Conservation (phyloP, 345 rosid species). For the Ricinus communis region DNA sequence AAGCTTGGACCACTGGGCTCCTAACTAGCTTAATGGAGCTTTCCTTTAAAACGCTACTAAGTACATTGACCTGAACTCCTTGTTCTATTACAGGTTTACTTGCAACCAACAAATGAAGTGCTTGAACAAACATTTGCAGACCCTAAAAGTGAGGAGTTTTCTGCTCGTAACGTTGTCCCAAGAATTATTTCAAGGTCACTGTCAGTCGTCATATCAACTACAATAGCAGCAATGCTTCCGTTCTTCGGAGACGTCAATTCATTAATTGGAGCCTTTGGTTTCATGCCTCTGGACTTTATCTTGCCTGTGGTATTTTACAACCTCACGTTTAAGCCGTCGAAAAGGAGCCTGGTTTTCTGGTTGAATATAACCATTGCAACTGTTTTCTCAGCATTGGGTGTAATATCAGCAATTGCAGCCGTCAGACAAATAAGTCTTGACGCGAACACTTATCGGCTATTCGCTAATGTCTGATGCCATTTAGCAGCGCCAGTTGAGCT, state of each 20-base stretch:
- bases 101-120: constrained; percentile 86
- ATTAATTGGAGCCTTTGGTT: constrained; percentile 73
- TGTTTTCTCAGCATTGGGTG: constrained; percentile 52
- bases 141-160: constrained; percentile 50
- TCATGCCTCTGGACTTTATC: constrained; percentile 78
- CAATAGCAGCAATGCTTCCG: constrained; percentile 78
- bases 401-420: constrained; percentile 67
- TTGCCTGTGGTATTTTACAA: constrained; percentile 73
- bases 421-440: constrained; percentile 70
- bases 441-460: constrained; percentile 54
- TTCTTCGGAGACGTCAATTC: constrained; percentile 77
- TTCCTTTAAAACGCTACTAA: no score
- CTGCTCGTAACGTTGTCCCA: constrained; percentile 63
- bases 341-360: constrained; percentile 60
- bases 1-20: no score
- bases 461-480: constrained; percentile 57
- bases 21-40: no score
- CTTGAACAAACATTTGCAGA: constrained; percentile 54
- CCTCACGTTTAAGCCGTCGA: constrained; percentile 73
- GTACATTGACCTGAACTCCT: background rate
- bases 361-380: constrained; percentile 53
- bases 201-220: constrained; percentile 52
- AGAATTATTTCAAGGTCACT: constrained; percentile 53
- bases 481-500: no score
- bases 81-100: constrained; percentile 52